phyloP scores from a whole-genome alignment of 2,329 filamentous ascomycete genomes.

The Xylaria sp. region DNA sequence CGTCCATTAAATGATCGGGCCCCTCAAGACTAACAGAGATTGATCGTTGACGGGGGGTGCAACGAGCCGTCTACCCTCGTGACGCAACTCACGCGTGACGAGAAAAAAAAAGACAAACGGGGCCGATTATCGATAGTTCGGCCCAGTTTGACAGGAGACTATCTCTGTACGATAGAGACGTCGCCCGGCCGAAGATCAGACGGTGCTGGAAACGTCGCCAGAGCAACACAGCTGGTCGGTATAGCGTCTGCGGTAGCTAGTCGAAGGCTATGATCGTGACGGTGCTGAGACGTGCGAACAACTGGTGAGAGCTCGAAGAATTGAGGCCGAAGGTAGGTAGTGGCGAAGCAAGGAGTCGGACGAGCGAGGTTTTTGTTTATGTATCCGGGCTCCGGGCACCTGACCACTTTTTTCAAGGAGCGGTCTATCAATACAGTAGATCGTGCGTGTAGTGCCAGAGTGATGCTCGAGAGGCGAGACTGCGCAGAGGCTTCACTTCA shows the following conservation, averaged over 20 bases:
- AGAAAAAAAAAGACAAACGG: not conserved
- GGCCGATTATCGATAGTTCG: not conserved
- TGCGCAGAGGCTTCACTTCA: constrained; percentile 12
- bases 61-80: constrained; percentile 21
- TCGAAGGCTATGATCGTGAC: constrained; percentile 2
- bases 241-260: not conserved
- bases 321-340: constrained; percentile 7
- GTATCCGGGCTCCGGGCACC: constrained; percentile 5
- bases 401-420: not conserved
- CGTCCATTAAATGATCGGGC: constrained; percentile 44
- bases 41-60: constrained; percentile 18
- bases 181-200: not conserved
- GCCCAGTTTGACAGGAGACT: constrained; percentile 1
- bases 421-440: constrained; percentile 24
- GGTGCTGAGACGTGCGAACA: constrained; percentile 3
- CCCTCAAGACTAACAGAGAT: constrained; percentile 27
- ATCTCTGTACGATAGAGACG: constrained; percentile 1
- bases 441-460: constrained; percentile 22
- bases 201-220: not conserved
- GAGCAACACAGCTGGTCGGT: constrained; percentile 1
- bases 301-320: constrained; percentile 11
- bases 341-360: constrained; percentile 14
- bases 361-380: constrained; percentile 6
- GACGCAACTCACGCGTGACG: constrained; percentile 14
- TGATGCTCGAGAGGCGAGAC: constrained; percentile 14